These are phyloP conservation scores for Nannizziopsis barbatae DNA, from an alignment of 2,329 filamentous ascomycete genomes.

Conservation along the genomic window DNA sequence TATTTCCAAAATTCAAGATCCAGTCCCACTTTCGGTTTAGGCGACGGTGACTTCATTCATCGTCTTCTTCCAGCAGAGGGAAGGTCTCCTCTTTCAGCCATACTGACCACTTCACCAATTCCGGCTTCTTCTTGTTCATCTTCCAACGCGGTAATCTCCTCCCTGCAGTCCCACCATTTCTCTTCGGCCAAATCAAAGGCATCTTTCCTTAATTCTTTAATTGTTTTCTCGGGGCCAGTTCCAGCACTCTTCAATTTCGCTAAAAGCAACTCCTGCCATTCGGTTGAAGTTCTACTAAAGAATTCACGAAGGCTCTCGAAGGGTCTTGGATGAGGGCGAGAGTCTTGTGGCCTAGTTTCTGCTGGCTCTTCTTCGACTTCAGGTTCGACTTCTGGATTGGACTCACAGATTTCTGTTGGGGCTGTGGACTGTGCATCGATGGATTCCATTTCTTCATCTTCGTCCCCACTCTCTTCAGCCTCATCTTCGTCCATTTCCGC, in stretches of 20 bases:
- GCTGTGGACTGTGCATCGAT: conserved; percentile 29
- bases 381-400: conserved; percentile 19
- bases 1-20: no score
- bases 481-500: conserved; percentile 41
- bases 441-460: conserved; percentile 35
- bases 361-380: conserved; percentile 31
- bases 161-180: conserved; percentile 97
- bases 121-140: conserved; percentile 93
- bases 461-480: conserved; percentile 30
- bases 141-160: conserved; percentile 82
- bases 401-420: conserved; percentile 28
- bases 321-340: conserved; percentile 62
- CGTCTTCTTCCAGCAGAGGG: conserved; percentile 40
- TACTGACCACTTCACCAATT: conserved; percentile 84
- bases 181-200: conserved; percentile 87
- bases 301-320: conserved; percentile 90
- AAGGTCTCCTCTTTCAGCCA: conserved; percentile 58
- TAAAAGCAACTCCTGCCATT: conserved; percentile 84
- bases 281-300: conserved; percentile 72
- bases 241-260: conserved; percentile 60
- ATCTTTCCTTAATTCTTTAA: conserved; percentile 87
- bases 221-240: conserved; percentile 44
- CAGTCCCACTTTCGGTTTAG: no score
- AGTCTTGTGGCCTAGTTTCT: conserved; percentile 52
- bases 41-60: no score